Evolutionary conservation across 441 rosid genomes (phyloP).

Genomic region (Erodium chrysanthum): DNA sequence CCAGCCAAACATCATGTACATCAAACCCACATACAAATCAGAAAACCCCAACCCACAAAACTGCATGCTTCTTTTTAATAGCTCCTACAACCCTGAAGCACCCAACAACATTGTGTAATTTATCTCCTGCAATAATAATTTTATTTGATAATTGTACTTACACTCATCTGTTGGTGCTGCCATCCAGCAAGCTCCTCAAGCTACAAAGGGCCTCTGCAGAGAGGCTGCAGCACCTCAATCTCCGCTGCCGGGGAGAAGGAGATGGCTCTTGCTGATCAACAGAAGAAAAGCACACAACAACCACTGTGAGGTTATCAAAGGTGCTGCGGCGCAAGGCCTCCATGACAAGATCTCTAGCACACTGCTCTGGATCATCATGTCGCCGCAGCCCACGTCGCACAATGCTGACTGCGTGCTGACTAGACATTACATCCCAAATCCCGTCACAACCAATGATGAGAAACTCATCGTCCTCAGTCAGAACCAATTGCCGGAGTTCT

Average conservation of each 20-base stretch:
- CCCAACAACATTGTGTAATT: too few relatives aligned
- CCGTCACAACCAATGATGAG: conserved; percentile 87
- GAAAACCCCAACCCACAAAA: not conserved
- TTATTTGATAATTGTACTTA: not conserved
- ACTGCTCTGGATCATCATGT: conserved; percentile 61
- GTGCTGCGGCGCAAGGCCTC: conserved; percentile 56
- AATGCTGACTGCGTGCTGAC: conserved; percentile 67
- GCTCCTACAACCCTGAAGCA: not conserved
- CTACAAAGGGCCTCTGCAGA: conserved; percentile 61
- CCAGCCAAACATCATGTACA: not conserved
- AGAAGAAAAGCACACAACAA: conserved; percentile 56
- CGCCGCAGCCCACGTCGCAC: conserved; percentile 51
- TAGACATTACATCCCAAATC: conserved; percentile 82
- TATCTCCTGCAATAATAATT: too few relatives aligned
- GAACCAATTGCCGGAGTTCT: conserved; percentile 45
- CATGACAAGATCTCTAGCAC: conserved; percentile 74
- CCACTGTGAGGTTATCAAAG: conserved; percentile 69
- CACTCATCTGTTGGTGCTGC: not conserved
- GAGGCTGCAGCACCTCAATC: conserved; percentile 48
- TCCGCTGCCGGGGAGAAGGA: conserved; percentile 30
- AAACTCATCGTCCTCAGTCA: conserved; percentile 86
- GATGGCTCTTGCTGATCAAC: conserved; percentile 32
- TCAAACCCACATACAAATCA: not conserved
- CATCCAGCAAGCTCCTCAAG: conserved; percentile 50
- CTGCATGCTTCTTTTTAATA: not conserved